A percentile compares a stretch with the other conserved stretches of the same genome.
Evolutionary conservation across 2,329 filamentous ascomycete species (phyloP).

Genomic region (Microsporum ferrugineum): DNA sequence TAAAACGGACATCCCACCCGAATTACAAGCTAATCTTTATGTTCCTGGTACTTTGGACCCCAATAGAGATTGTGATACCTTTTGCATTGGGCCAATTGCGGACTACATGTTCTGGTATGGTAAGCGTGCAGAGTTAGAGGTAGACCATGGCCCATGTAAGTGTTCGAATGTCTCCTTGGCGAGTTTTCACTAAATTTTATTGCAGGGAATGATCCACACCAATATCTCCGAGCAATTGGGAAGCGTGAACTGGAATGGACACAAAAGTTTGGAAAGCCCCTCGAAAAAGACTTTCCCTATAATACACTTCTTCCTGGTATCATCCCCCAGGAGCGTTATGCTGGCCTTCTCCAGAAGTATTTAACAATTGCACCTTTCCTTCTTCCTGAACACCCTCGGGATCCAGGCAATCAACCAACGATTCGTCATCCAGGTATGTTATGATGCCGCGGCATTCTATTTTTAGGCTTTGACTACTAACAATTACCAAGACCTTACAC

Average conservation of each 20-base stretch:
- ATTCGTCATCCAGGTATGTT: constrained; percentile 15
- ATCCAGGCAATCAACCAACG: constrained; percentile 13
- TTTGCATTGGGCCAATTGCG: constrained; percentile 15
- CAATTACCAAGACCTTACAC: constrained; percentile 7
- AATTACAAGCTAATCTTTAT: constrained; percentile 12
- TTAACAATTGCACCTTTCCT: constrained; percentile 16
- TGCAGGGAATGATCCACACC: constrained; percentile 5
- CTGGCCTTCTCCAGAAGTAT: constrained; percentile 18
- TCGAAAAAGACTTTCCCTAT: constrained; percentile 17
- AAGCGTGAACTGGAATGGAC: constrained; percentile 15
- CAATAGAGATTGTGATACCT: constrained; percentile 7
- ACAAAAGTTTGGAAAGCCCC: constrained; percentile 15
- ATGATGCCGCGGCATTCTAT: not conserved
- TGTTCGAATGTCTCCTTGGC: not conserved
- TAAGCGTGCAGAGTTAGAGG: constrained; percentile 13
- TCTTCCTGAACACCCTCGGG: constrained; percentile 11
- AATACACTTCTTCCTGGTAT: constrained; percentile 16
- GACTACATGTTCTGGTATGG: constrained; percentile 24
- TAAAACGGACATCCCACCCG: constrained; percentile 12
- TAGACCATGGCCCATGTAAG: constrained; percentile 20
- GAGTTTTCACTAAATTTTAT: not conserved
- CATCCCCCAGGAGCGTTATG: constrained; percentile 13
- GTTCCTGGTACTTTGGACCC: not conserved
- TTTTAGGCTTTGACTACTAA: not conserved
- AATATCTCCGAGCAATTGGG: constrained; percentile 15